Evolutionary conservation across 352 stramenopile genomes (phyloP).

Genomic region (Phytopythium vexans): DNA sequence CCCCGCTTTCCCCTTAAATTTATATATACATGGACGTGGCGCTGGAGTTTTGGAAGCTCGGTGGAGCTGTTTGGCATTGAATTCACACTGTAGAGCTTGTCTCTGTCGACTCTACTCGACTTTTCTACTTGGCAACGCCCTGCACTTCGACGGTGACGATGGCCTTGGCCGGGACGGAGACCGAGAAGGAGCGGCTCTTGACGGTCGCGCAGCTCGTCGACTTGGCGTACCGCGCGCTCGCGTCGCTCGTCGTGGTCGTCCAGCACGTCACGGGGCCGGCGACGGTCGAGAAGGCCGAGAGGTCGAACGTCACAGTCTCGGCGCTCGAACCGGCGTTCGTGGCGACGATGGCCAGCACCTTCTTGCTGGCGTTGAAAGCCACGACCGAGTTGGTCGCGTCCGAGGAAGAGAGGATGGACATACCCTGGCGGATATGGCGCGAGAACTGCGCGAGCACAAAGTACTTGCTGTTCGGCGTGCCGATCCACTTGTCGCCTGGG

Average conservation of each 20-base stretch:
- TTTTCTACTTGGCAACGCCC: no score
- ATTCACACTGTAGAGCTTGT: no score
- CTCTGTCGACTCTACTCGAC: no score
- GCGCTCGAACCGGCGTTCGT: constrained; percentile 30
- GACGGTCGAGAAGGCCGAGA: constrained; percentile 30
- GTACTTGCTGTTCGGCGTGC: constrained; percentile 42
- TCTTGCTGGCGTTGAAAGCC: constrained; percentile 27
- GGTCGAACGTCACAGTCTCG: constrained; percentile 35
- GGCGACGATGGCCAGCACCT: constrained; percentile 39
- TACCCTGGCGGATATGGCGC: constrained; percentile 56
- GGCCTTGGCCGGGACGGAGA: no score
- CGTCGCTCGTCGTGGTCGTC: constrained; percentile 49
- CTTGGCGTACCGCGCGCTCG: constrained; percentile 18
- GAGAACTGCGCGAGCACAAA: constrained; percentile 57
- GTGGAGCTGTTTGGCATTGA: no score
- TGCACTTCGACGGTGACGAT: no score
- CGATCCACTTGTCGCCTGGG: constrained; percentile 34
- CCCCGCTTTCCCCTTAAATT: no score
- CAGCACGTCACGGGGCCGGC: constrained; percentile 25
- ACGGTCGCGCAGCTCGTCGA: no score
- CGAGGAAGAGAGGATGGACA: constrained; percentile 38
- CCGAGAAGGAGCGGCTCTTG: no score
- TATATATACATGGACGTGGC: no score
- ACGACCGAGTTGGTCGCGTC: constrained; percentile 42
- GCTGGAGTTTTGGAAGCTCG: no score